Evolutionary conservation across 257 asterid species (phyloP), one percentile per base, ranked within the genome.

Genomic region (Solanum neorickii): DNA sequence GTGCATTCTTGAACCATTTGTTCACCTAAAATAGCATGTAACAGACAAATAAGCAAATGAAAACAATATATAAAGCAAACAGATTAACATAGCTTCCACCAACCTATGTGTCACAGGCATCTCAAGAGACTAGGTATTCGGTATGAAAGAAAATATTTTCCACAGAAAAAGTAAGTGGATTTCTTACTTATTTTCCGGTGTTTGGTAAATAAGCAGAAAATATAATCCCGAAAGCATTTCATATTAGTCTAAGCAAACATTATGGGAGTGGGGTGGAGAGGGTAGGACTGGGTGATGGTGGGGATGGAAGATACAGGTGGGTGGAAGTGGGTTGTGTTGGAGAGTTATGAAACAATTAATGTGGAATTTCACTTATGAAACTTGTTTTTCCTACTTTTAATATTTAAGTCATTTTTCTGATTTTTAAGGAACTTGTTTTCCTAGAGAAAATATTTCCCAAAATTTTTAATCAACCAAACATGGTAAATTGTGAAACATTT

Each of bases 1-100:
- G 99, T 7, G 99, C 94, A 89, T 97, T 97, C 95, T 97, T 97
- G 95, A 97, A 97, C 99, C 99, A 97, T 90, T 97, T 97, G 94
- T 95, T 97, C 76, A 97, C 98, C 99, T 97, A 88, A 90, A 89
- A 88, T 49, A 78, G 60, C 88, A 84, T 84, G 49, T 27, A 87
- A 80, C 87, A 77, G 68, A 82, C 76, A 87, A 39, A 29, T 44
- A 70, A 87, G 88, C 85, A 83, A 73, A 88, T 70, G 60, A 23
- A 33, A 37, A 41, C 65, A 76, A 46, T 39, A 87, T 47, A 70
- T 35, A 41, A 87, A 21, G 82, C 31, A 1, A 59, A 41, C 41
- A 82, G 46, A 49, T 52, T 82, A 52, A 31, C 25, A 12, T 82
- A 82, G 70, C 31, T 82, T 82, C 70, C 70, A 31, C 29, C 70